Base-by-base conservation (phyloP, 169 alveolate species). In the Plasmodium knowlesi region DNA sequence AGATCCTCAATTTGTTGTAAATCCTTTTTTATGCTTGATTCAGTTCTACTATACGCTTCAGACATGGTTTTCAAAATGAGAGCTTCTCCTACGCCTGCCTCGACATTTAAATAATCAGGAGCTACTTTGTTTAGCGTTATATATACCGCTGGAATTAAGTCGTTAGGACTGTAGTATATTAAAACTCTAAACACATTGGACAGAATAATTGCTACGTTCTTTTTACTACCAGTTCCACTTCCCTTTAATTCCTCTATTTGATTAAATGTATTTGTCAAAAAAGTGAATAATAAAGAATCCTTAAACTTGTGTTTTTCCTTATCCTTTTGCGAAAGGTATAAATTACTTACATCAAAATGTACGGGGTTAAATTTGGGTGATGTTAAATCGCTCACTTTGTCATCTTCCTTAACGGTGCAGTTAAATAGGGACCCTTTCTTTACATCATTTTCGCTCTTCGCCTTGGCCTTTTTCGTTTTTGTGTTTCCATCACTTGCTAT, bases 31-130 rank as follows among this genome's bases (percentile, higher is more conserved):
- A 99, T 94, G 91, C 97, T 92, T 79, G 97, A 95, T 73, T 97
- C 99, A 1, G 99, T 95, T 82, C 97, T 96, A 19, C 99, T 99
- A 79, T 98, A 97, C 9, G 99, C 98, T 84, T 98, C 99, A 37
- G 99, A 97, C 84, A 98, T 98, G 1, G 99, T 98, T 96, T 98
- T 98, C 46, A 98, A 94, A 16, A 99, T 92, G 73, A 98, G 93
- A 84, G 99, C 98, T 43, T 98, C 98, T 0, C 99, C 99, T 34
- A 99, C 98, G 9, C 99, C 99, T 39, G 98, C 96, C 86, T 99
- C 99, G 4, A 96, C 96, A 41, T 98, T 98, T 92, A 97, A 97
- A 94, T 98, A 99, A 83, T 98, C 99, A 14, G 99, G 99, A 22
- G 99, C 99, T n/a, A 99, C 96, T 94, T 95, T 96, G 93, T 97